Evolutionary conservation across 805 yeast genomes (phyloP).

Genomic region (Pichia deserticola): DNA sequence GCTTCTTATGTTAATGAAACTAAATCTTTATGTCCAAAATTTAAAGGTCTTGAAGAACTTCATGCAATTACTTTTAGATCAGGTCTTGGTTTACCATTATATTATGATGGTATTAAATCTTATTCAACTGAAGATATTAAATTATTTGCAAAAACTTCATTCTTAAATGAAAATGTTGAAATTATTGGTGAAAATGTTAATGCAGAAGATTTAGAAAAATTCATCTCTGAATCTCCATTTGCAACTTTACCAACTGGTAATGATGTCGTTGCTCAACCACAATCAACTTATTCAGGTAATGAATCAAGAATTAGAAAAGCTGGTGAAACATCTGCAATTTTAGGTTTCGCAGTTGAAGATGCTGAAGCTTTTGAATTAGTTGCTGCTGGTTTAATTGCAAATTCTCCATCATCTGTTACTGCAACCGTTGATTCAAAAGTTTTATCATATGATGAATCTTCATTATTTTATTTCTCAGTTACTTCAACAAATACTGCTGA

Average conservation of each 20-base stretch:
- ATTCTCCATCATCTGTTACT: constrained; percentile 45
- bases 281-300: constrained; percentile 51
- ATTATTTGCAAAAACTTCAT: constrained; percentile 57
- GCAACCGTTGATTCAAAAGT: constrained; percentile 44
- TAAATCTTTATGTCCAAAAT: constrained; percentile 44
- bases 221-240: constrained; percentile 61
- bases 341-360: constrained; percentile 71
- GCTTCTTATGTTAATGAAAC: constrained; percentile 56
- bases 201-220: constrained; percentile 58
- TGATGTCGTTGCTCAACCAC: constrained; percentile 31
- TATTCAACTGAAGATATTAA: constrained; percentile 58
- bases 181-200: constrained; percentile 69
- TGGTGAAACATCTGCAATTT: constrained; percentile 64
- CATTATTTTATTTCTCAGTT: constrained; percentile 68
- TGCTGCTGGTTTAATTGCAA: constrained; percentile 56
- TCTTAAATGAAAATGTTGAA: constrained; percentile 63
- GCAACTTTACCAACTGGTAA: constrained; percentile 56
- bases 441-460: constrained; percentile 67
- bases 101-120: constrained; percentile 56
- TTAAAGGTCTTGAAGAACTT: constrained; percentile 67
- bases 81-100: constrained; percentile 81
- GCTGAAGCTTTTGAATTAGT: constrained; percentile 62
- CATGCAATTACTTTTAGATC: constrained; percentile 76
- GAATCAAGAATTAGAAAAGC: constrained; percentile 57
- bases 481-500: constrained; percentile 49